Evolutionary conservation across 2,329 filamentous ascomycete species (phyloP).

Genomic region (Penicillium sp.): DNA sequence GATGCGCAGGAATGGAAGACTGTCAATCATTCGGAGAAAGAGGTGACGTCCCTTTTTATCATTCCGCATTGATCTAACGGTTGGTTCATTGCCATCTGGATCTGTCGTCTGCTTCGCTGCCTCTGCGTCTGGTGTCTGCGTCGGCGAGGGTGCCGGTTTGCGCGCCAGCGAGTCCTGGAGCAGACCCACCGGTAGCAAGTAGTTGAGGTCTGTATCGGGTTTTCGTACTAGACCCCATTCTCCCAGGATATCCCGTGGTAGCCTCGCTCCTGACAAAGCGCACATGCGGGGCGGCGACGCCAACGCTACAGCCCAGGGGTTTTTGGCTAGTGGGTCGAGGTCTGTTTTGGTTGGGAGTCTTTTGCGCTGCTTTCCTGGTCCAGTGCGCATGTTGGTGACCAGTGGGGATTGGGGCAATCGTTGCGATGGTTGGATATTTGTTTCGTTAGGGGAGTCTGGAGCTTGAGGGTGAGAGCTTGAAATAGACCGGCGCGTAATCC

Average conservation of each 20-base stretch:
- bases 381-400: slow-evolving; percentile 21
- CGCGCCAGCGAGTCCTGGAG: slow-evolving; percentile 29
- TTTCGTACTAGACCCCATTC: slow-evolving; percentile 36
- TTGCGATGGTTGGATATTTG: slow-evolving; percentile 25
- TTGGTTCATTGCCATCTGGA: neutral
- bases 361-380: slow-evolving; percentile 24
- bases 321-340: slow-evolving; percentile 29
- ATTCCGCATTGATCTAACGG: neutral
- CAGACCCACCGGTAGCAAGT: slow-evolving; percentile 33
- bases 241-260: slow-evolving; percentile 33
- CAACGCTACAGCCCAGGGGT: slow-evolving; percentile 41
- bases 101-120: neutral
- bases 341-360: slow-evolving; percentile 23
- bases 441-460: neutral
- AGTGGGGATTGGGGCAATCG: slow-evolving; percentile 37
- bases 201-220: slow-evolving; percentile 25
- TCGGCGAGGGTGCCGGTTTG: neutral
- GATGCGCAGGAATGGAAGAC: slow-evolving; percentile 23
- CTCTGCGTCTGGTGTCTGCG: neutral
- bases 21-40: slow-evolving; percentile 27
- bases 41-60: slow-evolving; percentile 11
- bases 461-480: slow-evolving; percentile 12
- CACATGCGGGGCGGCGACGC: slow-evolving; percentile 38
- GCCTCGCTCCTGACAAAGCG: slow-evolving; percentile 27
- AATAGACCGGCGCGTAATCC: slow-evolving; percentile 8